These are phyloP conservation scores for Pestalotiopsis sp. DNA, from an alignment of 2,329 filamentous ascomycete genomes.

Conservation along the genomic window DNA sequence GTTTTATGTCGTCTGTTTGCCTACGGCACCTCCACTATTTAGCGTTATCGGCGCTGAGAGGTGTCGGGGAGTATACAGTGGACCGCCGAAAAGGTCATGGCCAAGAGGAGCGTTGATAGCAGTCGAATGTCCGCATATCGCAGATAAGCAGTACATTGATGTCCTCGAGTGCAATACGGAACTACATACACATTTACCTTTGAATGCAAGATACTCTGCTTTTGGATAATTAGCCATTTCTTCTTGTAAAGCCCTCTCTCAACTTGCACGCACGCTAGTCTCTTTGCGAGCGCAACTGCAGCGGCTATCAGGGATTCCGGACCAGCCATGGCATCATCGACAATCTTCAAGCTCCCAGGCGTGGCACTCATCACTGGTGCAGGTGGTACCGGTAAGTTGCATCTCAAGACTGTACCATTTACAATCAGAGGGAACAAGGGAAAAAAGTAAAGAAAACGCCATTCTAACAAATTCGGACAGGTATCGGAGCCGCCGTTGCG, in stretches of 20 bases:
- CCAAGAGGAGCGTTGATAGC: background rate
- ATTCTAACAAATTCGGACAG: slow-evolving; percentile 31
- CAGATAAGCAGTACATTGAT: background rate
- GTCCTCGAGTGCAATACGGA: too few relatives aligned
- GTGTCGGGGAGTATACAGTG: background rate
- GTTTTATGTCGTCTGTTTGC: background rate
- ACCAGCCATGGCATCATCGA: slow-evolving; percentile 18
- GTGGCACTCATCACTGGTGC: slow-evolving; percentile 51
- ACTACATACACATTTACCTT: too few relatives aligned
- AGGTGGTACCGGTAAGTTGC: slow-evolving; percentile 45
- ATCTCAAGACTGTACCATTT: too few relatives aligned
- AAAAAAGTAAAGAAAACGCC: too few relatives aligned
- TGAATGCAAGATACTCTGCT: background rate
- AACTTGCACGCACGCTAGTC: background rate
- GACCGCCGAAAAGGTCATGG: background rate
- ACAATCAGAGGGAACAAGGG: too few relatives aligned
- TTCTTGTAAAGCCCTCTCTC: background rate
- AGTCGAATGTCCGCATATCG: background rate
- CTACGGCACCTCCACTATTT: background rate
- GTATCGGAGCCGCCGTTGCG: slow-evolving; percentile 58
- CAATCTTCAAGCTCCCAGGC: slow-evolving; percentile 39
- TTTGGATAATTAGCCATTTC: background rate
- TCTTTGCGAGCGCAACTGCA: background rate
- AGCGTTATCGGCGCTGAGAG: background rate
- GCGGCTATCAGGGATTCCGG: background rate